A percentile compares a stretch with the other conserved stretches of the same genome.
phyloP scores from a whole-genome alignment of 345 rosid species.

The Bruguiera parviflora region DNA sequence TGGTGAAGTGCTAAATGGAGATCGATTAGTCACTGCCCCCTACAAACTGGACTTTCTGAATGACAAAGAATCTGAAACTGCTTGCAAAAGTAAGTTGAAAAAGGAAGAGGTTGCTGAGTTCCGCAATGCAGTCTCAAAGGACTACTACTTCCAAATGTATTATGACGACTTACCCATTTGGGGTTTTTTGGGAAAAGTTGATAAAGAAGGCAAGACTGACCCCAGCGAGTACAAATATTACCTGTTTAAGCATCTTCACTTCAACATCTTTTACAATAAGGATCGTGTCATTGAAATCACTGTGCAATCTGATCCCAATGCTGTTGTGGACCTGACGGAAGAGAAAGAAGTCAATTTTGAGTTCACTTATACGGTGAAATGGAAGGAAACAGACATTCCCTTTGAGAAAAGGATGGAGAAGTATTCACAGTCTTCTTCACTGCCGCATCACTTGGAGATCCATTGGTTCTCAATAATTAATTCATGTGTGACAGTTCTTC shows the following conservation, averaged over 20 bases:
- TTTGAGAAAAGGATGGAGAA: conserved; percentile 90
- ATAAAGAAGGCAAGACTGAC: conserved; percentile 62
- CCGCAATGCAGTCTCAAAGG: conserved; percentile 61
- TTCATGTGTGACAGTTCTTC: conserved; percentile 87
- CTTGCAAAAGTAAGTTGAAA: conserved; percentile 54
- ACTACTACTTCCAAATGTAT: conserved; percentile 88
- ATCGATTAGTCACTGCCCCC: conserved; percentile 81
- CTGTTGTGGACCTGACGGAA: conserved; percentile 69
- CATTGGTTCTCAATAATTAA: conserved; percentile 93
- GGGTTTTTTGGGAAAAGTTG: conserved; percentile 86
- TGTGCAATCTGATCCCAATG: conserved; percentile 67
- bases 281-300: conserved; percentile 73
- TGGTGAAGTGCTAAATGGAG: conserved; percentile 87
- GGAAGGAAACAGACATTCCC: conserved; percentile 84
- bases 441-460: conserved; percentile 87
- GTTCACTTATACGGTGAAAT: conserved; percentile 78
- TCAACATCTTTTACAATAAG: conserved; percentile 66
- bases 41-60: conserved; percentile 68
- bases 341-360: conserved; percentile 74
- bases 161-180: conserved; percentile 86
- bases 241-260: conserved; percentile 74
- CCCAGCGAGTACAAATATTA: conserved; percentile 60
- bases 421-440: conserved; percentile 75
- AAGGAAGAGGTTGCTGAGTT: conserved; percentile 60
- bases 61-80: conserved; percentile 60